Base-by-base conservation (phyloP, 805 yeast genomes). In the Lachancea meyersii region DNA sequence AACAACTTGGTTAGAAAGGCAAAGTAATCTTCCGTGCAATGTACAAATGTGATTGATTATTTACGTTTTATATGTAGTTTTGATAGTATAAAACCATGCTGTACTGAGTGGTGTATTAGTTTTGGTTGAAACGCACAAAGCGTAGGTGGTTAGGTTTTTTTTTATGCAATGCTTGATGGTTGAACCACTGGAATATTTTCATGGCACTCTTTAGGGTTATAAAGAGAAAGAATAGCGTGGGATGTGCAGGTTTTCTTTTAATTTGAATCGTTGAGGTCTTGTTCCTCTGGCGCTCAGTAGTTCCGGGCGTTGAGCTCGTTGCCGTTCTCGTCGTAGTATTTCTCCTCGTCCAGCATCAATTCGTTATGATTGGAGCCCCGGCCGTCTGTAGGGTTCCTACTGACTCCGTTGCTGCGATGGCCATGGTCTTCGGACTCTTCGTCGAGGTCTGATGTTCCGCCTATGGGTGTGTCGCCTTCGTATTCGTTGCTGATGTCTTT, bases 401-500 rank as follows among this genome's bases (percentile, higher is more conserved):
- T 38, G 17, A 41, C 42, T 9, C 36, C 41, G n/a, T 22, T 38
- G 18, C 32, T 36, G 16, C 31, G 38, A 18, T 38, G 31, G 3
- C 35, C 28, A 9, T 31, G 23, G 3, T 37, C 41, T n/a, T 39
- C 22, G 17, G 19, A 22, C 9, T 41, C 39, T 13, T 26, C 45
- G 16, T 37, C 45, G 28, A 44, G 47, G 13, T 44, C 51, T 3
- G 46, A 34, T 2, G 48, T 31, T 8, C 49, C 53, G 5, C 60
- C 58, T 3, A 55, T 35, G 3, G 63, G 61, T 6, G 52, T 43
- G 31, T 47, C 50, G n/a, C 59, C 50, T 16, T 51, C 57, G 43
- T 56, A 57, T 22, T 55, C 55, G 30, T 48, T 49, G 39, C 46
- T 42, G 4, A 40, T 40, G 18, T 51, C 45, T 38, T 57, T 60